Evolutionary conservation across 176 grass and related monocot species (phyloP).

Genomic region (Chrysopogon serrulatus): DNA sequence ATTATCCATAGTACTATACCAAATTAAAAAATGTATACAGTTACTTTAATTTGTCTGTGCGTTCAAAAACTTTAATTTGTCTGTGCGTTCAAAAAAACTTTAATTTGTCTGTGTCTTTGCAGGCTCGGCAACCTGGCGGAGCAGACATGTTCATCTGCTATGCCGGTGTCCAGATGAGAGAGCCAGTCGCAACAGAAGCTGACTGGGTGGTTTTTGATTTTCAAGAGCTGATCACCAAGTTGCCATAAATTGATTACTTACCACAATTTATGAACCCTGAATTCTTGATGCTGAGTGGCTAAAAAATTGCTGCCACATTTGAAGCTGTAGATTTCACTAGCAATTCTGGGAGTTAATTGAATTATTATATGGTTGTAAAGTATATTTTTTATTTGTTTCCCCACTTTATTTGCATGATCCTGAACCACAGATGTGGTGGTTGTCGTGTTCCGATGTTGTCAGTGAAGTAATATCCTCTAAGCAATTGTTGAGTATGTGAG

Average conservation of each 20-base stretch:
- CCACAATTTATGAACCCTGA: not conserved
- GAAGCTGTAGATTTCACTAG: not conserved
- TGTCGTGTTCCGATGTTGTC: not conserved
- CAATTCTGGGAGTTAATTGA: not conserved
- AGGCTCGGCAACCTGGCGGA: constrained; percentile 75
- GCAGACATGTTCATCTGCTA: constrained; percentile 86
- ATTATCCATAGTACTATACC: not conserved
- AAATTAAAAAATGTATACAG: not conserved
- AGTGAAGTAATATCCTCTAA: not conserved
- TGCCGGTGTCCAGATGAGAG: constrained; percentile 81
- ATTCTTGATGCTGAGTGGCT: not conserved
- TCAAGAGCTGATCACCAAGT: constrained; percentile 57
- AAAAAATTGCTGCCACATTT: not conserved
- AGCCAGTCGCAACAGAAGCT: constrained; percentile 56
- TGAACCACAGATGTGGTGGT: not conserved
- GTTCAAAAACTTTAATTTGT: too few species aligned
- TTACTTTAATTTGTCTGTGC: constrained; percentile 1
- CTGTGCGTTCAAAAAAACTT: too few species aligned
- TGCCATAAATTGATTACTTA: constrained; percentile 28
- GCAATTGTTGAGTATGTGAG: not conserved
- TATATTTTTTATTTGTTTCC: not conserved
- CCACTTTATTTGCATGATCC: not conserved
- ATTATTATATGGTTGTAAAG: constrained; percentile 20
- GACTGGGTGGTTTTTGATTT: constrained; percentile 82
- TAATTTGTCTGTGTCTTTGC: not conserved